Base-by-base conservation (phyloP, 345 rosid species). In the Bruguiera sexangula region DNA sequence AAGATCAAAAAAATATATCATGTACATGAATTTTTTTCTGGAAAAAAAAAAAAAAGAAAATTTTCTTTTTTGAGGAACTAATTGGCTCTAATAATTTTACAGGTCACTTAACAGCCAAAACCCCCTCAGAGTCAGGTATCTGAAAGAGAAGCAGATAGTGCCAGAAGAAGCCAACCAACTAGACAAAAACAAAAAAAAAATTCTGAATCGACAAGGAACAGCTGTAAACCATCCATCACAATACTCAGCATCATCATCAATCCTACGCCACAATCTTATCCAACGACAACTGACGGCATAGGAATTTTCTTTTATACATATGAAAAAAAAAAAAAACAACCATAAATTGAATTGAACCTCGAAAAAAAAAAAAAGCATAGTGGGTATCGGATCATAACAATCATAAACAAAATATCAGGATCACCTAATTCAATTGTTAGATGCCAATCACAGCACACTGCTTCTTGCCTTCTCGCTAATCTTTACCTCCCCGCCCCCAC, bases 241-340 rank as follows among this genome's bases (percentile, higher is more conserved):
- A 79, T 34, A 30, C 76, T 67, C 80, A 70, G 68, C 69, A 43
- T 9, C 9, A 11, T 5, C 50, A 69, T 86, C 91, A 76, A 85
- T 73, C 80, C 86, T 75, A 77, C 84, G 69, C 88, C 89, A 82
- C 87, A 82, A 58, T 69, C 80, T 76, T 21, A 68, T 75, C 68
- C 73, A 73, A 43, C 13, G 55, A 77, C 78, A 68, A 43, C 50
- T 20, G 69, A 62, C 65, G 68, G 71, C 6, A 58, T 22, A 55
- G 53, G 29, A 46, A 73, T 66, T 21, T 68, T 58, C 67, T 54
- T 18, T 18, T 1, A 73, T 37, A 67, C 54, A 69, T n/a, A 59
- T 48, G 61, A 56, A 13, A 58, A 71, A 29, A 36, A 36, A 6
- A 57, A 62, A 62, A 61, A 34, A 34, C 4, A 34, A 5, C 8